Evolutionary conservation across 2,329 filamentous ascomycete genomes (phyloP), one percentile per base, ranked within the genome.

Genomic region (Aspergillus sclerotialis): DNA sequence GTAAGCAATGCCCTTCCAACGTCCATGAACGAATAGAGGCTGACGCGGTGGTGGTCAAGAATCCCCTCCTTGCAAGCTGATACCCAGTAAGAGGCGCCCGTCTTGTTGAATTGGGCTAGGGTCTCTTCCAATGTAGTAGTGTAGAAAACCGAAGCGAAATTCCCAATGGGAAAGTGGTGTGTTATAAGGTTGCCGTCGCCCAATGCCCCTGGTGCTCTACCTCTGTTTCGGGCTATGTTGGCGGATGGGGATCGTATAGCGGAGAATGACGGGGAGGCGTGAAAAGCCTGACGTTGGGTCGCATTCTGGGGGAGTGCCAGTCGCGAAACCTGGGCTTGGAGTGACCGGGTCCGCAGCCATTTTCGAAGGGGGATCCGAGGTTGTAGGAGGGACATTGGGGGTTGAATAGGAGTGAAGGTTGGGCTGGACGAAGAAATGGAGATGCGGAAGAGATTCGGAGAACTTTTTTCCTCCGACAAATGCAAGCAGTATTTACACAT

Each of bases 321-420:
- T 7, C 9, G 19, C 1, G 13, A 15, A 21, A 13, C 10, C 18
- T 14, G 12, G n/a, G 7, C 19, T 29, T 8, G 30, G 14, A 26
- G 26, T 12, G 26, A 34, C 14, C 23, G 17, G 28, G 32, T n/a
- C 14, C 33, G 37, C 12, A 41, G 34, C 33, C 42, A 48, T 46
- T 38, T 37, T 16, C 35, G 40, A 4, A 46, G 34, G 4, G 40
- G 27, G 28, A 33, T 28, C n/a, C 39, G 24, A 29, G 46, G 27
- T 29, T 38, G 44, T 9, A 45, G 14, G 37, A 54, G 42, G 8
- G 42, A 36, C 43, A 47, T 42, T 13, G 18, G 4, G 12, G 14
- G 19, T 7, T 6, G 7, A 7, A n/a, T 13, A 33, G 31, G 18
- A 18, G 14, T 12, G 31, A 17, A 8, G 31, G 25, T 23, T 10